A percentile compares a stretch with the other conserved stretches of the same genome.
Conservation (phyloP, 2,329 filamentous ascomycete species). For the Ceratocystis cacaofunesta region DNA sequence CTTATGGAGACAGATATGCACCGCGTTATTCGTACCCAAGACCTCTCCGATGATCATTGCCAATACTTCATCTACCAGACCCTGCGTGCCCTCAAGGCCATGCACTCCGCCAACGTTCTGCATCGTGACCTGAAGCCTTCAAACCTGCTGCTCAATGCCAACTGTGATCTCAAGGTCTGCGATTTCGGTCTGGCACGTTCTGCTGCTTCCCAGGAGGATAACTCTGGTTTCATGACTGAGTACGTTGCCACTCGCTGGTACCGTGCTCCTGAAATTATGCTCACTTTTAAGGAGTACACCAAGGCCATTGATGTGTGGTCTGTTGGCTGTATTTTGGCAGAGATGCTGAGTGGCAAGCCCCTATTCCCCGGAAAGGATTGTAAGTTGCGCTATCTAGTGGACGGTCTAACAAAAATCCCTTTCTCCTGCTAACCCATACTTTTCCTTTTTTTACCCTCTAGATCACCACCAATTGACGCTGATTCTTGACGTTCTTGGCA, state of each 20-base stretch:
- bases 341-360: conserved; percentile 98
- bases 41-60: conserved; percentile 96
- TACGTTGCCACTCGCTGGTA: conserved; percentile 99
- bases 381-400: conserved; percentile 33
- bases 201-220: conserved; percentile 93
- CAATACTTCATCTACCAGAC: conserved; percentile 99
- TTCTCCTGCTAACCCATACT: background rate
- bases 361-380: conserved; percentile 97
- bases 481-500: conserved; percentile 92
- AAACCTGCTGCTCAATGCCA: conserved; percentile 91
- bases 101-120: conserved; percentile 97
- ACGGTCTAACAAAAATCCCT: too few species aligned
- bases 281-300: conserved; percentile 99
- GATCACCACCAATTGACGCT: conserved; percentile 96
- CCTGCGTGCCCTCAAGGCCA: conserved; percentile 88
- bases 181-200: conserved; percentile 94
- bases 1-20: conserved; percentile 99
- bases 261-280: conserved; percentile 97
- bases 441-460: conserved; percentile 25
- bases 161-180: conserved; percentile 97
- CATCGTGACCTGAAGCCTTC: conserved; percentile 96
- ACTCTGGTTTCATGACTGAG: conserved; percentile 99
- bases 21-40: conserved; percentile 93
- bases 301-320: conserved; percentile 99
- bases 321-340: conserved; percentile 91